Conservation (phyloP, 805 yeast genomes). For the Yarrowia sp. region DNA sequence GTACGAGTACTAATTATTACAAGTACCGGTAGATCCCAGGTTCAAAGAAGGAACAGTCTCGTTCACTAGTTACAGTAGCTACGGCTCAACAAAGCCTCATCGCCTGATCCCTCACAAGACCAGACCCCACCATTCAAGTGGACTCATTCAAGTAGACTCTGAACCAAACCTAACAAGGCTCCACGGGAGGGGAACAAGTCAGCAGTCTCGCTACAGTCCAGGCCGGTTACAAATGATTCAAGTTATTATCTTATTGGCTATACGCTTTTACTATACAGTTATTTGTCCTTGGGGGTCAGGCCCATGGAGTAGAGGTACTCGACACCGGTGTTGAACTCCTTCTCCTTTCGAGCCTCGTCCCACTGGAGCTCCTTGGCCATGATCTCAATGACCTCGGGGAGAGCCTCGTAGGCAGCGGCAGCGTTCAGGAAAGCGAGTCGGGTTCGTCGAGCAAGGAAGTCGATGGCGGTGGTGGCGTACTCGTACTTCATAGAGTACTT, state of each 20-base stretch:
- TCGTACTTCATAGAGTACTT: conserved; percentile 78
- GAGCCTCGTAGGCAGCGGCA: conserved; percentile 72
- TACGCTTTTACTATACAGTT: conserved; percentile 24
- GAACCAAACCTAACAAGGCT: too few species aligned
- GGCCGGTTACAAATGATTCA: background rate
- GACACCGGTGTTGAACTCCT: conserved; percentile 44
- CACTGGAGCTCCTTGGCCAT: conserved; percentile 80
- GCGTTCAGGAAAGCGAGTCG: conserved; percentile 91
- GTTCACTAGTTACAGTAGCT: too few species aligned
- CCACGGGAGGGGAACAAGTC: too few species aligned
- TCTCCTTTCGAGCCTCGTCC: conserved; percentile 57
- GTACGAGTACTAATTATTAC: too few species aligned
- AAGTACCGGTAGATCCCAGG: too few species aligned
- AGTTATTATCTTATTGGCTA: conserved; percentile 11
- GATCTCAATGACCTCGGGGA: conserved; percentile 80
- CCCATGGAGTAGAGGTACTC: conserved; percentile 44
- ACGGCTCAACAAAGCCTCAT: too few species aligned
- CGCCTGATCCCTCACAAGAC: too few species aligned
- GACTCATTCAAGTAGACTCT: too few species aligned
- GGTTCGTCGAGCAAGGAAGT: conserved; percentile 88
- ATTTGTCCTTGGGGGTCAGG: conserved; percentile 29
- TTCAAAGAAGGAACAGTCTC: too few species aligned
- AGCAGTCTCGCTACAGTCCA: too few species aligned
- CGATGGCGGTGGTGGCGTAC: conserved; percentile 82
- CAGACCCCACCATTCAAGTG: too few species aligned